Evolutionary conservation across 139 green algal species (phyloP), one percentile per base, ranked within the genome.

Genomic region (Yamagishiella unicocca): DNA sequence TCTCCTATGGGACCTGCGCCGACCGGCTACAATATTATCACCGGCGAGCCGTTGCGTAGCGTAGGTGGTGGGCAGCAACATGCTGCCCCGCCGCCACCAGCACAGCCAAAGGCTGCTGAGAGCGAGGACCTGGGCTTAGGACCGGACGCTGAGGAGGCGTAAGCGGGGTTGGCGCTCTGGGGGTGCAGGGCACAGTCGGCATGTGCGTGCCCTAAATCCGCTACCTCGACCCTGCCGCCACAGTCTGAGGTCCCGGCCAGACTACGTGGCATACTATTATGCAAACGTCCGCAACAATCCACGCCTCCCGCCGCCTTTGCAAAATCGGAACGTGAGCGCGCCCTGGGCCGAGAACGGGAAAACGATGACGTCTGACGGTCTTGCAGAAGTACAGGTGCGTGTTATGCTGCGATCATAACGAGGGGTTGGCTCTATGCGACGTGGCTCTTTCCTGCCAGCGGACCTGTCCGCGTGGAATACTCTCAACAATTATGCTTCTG

Each of bases 251-350:
- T 78, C 77, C 14, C 45, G 42, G 24, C 86, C 86, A 40, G 77
- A 70, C 12, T 90, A 90, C 27, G 46, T 68, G 2, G 35, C 61
- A 1, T 92, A 87, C 50, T 92, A 92, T 37, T 90, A 92, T 25
- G 35, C 62, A 1, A 88, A 92, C 74, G 62, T 67, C 9, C 84
- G 87, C 35, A 87, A 89, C 80, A 92, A 92, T 53, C 89, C 89
- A 2, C 78, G 89, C 3, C 73, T 92, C 5, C 84, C 89, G 3
- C 89, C 89, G 1, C 89, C 89, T 0, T 45, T 87, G 1, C 50
- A 45, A 7, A 53, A 43, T 17, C 45, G 66, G 4, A 46, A 58
- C 27, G 78, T 37, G 0, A 42, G 22, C 12, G 27, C 40, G 21
- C 40, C 40, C 31, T 68, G 45, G 33, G 22, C 22, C 0, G 22